phyloP scores from a whole-genome alignment of 106 monocot species.

The Dendrobium catenatum region DNA sequence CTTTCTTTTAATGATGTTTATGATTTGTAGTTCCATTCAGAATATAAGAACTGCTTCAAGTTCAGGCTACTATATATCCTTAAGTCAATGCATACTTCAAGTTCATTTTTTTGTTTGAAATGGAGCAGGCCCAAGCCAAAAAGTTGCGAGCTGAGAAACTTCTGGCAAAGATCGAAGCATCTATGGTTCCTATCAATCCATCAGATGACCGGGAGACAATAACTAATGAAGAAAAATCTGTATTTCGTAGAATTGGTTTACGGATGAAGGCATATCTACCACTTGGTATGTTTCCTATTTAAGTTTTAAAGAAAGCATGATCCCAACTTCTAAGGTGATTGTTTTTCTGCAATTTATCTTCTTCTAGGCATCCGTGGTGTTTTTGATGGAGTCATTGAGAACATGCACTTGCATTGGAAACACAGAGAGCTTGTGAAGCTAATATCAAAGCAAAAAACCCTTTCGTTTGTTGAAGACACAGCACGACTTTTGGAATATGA shows the following conservation, averaged over 20 bases:
- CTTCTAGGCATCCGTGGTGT: constrained; percentile 88
- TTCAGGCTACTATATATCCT: not conserved
- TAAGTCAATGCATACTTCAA: not conserved
- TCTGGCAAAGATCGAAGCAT: constrained; percentile 82
- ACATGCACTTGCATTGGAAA: constrained; percentile 99
- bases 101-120: constrained; percentile 2
- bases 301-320: not conserved
- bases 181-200: constrained; percentile 83
- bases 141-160: constrained; percentile 75
- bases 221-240: constrained; percentile 94
- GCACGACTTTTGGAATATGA: constrained; percentile 85
- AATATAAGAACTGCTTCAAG: not conserved
- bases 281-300: constrained; percentile 53
- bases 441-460: constrained; percentile 94
- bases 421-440: constrained; percentile 95
- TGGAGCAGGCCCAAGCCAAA: constrained; percentile 51
- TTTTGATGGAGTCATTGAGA: constrained; percentile 99
- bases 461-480: constrained; percentile 88
- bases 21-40: not conserved
- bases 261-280: constrained; percentile 94
- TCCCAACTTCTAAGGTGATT: constrained; percentile 7
- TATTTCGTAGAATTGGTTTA: constrained; percentile 90
- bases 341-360: constrained; percentile 10
- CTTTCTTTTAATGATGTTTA: not conserved
- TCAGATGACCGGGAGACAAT: constrained; percentile 93